phyloP scores from a whole-genome alignment of 805 yeast species.

The Candida railenensis region DNA sequence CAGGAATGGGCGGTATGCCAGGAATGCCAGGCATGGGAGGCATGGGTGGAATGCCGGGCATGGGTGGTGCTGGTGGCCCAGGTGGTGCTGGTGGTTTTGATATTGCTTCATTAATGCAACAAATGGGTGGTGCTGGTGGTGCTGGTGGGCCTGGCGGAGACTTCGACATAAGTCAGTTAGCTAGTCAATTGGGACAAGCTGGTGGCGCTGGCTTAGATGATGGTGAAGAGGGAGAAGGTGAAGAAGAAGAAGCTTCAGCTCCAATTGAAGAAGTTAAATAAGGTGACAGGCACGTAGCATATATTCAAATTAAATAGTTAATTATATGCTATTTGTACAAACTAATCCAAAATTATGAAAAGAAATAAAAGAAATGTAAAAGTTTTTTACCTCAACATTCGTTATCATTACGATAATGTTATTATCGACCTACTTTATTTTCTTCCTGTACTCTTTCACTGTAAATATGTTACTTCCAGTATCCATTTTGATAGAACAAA shows the following conservation, averaged over 20 bases:
- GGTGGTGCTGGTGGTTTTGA: slow-evolving; percentile 26
- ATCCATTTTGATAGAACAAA: slow-evolving; percentile 15
- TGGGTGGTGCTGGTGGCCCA: slow-evolving; percentile 38
- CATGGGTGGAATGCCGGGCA: slow-evolving; percentile 31
- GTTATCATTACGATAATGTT: too few relatives aligned
- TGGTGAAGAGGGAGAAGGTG: slow-evolving; percentile 23
- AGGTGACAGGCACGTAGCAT: not conserved
- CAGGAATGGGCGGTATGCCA: slow-evolving; percentile 20
- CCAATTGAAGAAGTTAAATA: slow-evolving; percentile 13
- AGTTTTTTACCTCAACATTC: too few relatives aligned
- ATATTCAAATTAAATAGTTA: not conserved
- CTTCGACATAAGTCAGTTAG: slow-evolving; percentile 37
- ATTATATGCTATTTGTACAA: not conserved
- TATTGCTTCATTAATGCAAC: slow-evolving; percentile 23
- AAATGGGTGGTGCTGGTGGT: slow-evolving; percentile 34
- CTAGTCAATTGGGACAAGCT: slow-evolving; percentile 45
- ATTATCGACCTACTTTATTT: too few relatives aligned
- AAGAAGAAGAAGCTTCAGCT: slow-evolving; percentile 16
- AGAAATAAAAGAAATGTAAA: too few relatives aligned
- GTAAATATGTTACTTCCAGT: not conserved
- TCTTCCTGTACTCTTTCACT: not conserved
- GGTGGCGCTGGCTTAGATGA: slow-evolving; percentile 21
- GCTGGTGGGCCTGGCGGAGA: slow-evolving; percentile 27
- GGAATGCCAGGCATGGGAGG: slow-evolving; percentile 34
- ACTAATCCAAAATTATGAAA: too few relatives aligned